phyloP scores from a whole-genome alignment of 495 filamentous ascomycete species.

The Aspergillus ostianus region DNA sequence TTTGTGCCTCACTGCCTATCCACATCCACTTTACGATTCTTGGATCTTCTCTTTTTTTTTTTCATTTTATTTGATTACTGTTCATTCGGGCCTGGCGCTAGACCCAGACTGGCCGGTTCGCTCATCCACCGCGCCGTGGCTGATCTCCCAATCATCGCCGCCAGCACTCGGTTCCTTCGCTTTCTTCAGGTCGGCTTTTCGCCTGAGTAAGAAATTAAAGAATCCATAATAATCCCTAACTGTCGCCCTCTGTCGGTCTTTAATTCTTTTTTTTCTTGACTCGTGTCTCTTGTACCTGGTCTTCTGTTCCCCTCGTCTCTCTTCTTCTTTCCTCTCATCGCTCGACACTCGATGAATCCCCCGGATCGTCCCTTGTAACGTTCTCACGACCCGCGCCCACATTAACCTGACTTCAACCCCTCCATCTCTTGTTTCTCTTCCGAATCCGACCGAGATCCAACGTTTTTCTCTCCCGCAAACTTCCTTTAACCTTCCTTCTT shows the following conservation, averaged over 20 bases:
- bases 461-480: conserved; percentile 43
- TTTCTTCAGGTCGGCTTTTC: conserved; percentile 2
- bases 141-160: background rate
- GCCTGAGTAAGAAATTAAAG: conserved; percentile 5
- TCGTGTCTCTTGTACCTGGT: background rate
- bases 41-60: background rate
- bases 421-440: conserved; percentile 14
- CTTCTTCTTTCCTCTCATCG: background rate
- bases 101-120: background rate
- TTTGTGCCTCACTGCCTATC: too few relatives aligned
- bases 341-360: background rate
- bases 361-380: conserved; percentile 1
- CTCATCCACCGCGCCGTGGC: background rate
- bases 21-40: background rate
- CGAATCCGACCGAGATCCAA: conserved; percentile 26
- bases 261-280: background rate
- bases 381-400: conserved; percentile 4
- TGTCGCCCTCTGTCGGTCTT: background rate
- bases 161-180: background rate
- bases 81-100: background rate
- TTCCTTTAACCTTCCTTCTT: conserved; percentile 38
- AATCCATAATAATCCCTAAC: conserved; percentile 6
- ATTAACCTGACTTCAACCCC: conserved; percentile 3
- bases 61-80: background rate
- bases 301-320: background rate